Evolutionary conservation across 352 stramenopile genomes (phyloP), one percentile per base, ranked within the genome.

Genomic region (Phytophthora pistaciae): DNA sequence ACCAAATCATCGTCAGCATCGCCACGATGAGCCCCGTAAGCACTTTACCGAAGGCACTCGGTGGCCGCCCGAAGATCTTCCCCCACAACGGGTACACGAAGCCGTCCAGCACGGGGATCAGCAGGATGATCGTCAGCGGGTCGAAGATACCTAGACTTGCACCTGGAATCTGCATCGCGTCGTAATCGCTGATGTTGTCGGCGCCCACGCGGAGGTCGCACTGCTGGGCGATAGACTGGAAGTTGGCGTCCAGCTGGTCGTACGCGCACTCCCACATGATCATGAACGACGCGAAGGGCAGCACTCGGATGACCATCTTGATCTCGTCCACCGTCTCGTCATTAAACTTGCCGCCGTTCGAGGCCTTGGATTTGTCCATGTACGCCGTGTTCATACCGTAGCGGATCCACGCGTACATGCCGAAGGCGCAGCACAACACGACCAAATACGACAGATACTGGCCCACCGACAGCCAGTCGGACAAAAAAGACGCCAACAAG

Each of bases 191-290:
- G 1, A 44, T 27, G 21, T 74, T 68, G 44, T 88, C 72, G 3
- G 72, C 55, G 9, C 72, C 76, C 5, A 95, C 18, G 0, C 90
- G 90, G 0, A 94, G 74, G 50, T 96, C 90, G 33, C 85, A 94
- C 69, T 96, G 90, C 73, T 96, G 90, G 8, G 90, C 81, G 44
- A 96, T 96, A 0, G 85, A 94, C 78, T 96, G 90, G 60, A 96
- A 96, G 52, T 96, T 96, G 33, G 90, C 90, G 56, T 96, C 90
- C 16, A 95, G 66, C 60, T 96, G 90, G 69, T 95, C 90, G 75
- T 94, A 96, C 18, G 88, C 87, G 48, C 87, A 95, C 66, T 95
- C 85, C 90, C 90, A 96, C 75, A 95, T 92, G 77, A 96, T 93
- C 82, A 93, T 94, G 70, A 95, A 96, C n/a, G 81, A 91, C 50